Percentiles rank a stretch among this genome's conserved stretches.
These are phyloP conservation scores for Basipetospora chlamydospora DNA, from an alignment of 2,329 filamentous ascomycete species.

Conservation along the genomic window DNA sequence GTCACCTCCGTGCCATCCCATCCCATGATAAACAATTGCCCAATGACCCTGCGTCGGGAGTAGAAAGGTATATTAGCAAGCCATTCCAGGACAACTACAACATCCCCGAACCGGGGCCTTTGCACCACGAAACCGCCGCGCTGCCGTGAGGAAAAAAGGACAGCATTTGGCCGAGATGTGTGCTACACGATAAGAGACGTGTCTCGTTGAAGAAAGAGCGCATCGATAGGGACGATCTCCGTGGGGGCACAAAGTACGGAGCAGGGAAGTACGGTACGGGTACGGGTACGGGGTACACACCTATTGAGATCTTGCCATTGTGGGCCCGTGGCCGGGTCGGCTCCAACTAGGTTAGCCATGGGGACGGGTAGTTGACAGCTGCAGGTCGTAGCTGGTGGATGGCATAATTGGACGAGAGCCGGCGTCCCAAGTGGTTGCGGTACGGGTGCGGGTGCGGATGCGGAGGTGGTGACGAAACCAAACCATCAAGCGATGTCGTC, in stretches of 20 bases:
- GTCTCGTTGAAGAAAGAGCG: too few species aligned
- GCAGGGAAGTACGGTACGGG: not conserved
- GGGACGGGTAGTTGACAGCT: constrained; percentile 2
- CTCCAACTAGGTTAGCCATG: constrained; percentile 5
- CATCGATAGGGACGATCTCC: too few species aligned
- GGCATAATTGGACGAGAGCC: constrained; percentile 2
- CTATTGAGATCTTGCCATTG: constrained; percentile 66
- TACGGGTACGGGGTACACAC: constrained; percentile 33
- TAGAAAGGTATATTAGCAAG: constrained; percentile 17
- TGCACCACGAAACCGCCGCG: too few species aligned
- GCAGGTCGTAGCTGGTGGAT: constrained; percentile 1
- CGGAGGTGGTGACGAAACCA: too few species aligned
- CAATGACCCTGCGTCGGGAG: constrained; percentile 43
- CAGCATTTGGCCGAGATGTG: too few species aligned
- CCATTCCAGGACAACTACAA: too few species aligned
- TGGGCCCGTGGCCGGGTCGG: constrained; percentile 29
- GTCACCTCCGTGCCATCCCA: constrained; percentile 77
- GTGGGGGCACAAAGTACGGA: too few species aligned
- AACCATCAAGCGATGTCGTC: too few species aligned
- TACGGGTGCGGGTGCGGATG: not conserved
- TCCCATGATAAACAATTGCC: constrained; percentile 69
- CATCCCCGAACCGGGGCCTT: too few species aligned
- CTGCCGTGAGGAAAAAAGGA: too few species aligned
- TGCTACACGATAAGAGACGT: too few species aligned
- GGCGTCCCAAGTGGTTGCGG: not conserved